Evolutionary conservation across 768 basidiomycete genomes (phyloP).

Genomic region (Asterophora lycoperdoides): DNA sequence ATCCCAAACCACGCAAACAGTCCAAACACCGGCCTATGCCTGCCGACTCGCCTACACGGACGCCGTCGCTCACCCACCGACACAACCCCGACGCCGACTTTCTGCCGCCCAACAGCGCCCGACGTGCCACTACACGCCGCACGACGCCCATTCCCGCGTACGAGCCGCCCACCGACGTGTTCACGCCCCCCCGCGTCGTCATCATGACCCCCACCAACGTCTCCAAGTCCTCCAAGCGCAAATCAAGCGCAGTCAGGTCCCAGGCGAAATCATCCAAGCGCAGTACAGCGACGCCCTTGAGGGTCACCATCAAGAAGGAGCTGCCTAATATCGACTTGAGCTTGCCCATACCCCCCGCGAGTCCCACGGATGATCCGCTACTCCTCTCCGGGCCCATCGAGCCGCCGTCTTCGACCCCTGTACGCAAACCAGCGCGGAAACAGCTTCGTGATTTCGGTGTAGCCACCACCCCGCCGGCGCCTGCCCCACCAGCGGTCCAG

Average conservation of each 20-base stretch:
- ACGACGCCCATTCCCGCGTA: conserved; percentile 59
- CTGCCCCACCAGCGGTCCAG: not conserved
- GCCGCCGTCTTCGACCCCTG: conserved; percentile 23
- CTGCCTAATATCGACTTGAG: conserved; percentile 59
- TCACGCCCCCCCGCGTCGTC: conserved; percentile 67
- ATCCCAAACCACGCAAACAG: conserved; percentile 59
- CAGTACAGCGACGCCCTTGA: conserved; percentile 19
- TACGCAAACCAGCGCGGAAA: conserved; percentile 1
- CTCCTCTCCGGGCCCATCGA: conserved; percentile 49
- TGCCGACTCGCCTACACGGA: conserved; percentile 27
- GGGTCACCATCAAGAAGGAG: conserved; percentile 52
- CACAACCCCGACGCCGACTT: conserved; percentile 48
- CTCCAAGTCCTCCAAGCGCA: conserved; percentile 36
- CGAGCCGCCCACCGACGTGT: conserved; percentile 63
- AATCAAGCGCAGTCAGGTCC: conserved; percentile 13
- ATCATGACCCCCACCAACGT: conserved; percentile 35
- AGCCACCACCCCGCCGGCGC: conserved; percentile 12
- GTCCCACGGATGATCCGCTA: conserved; percentile 73
- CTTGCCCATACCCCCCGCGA: conserved; percentile 60
- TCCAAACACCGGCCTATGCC: conserved; percentile 16
- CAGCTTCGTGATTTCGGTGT: conserved; percentile 13
- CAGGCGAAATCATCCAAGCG: conserved; percentile 10
- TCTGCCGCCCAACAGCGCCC: conserved; percentile 30
- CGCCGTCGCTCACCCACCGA: conserved; percentile 21
- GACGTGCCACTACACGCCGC: conserved; percentile 28